These are phyloP conservation scores for Phytophthora boehmeriae DNA, from an alignment of 352 stramenopile genomes.

Conservation along the genomic window DNA sequence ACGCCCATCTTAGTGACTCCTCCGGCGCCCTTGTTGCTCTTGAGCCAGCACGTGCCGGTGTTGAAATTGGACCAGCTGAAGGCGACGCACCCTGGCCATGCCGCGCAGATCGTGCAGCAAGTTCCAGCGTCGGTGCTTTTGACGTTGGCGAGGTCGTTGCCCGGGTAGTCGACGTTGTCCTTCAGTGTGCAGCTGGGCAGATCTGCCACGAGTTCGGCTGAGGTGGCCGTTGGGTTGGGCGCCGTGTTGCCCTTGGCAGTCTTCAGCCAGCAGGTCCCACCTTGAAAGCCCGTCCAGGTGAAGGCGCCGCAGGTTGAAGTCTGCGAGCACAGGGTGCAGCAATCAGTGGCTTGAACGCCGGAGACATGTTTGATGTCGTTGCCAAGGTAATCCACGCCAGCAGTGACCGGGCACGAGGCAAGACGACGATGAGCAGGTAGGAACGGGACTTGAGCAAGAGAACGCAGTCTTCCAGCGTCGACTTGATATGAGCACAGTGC, in stretches of 20 bases:
- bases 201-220: slow-evolving; percentile 18
- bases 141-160: slow-evolving; percentile 43
- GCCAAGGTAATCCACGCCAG: slow-evolving; percentile 51
- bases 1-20: slow-evolving; percentile 12
- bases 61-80: slow-evolving; percentile 29
- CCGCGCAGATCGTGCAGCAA: slow-evolving; percentile 36
- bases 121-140: slow-evolving; percentile 14
- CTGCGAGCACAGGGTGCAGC: slow-evolving; percentile 35
- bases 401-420: slow-evolving; percentile 26
- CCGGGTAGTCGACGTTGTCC: slow-evolving; percentile 26
- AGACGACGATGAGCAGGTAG: slow-evolving; percentile 22
- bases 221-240: slow-evolving; percentile 15
- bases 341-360: slow-evolving; percentile 21
- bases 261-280: slow-evolving; percentile 38
- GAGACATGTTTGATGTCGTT: slow-evolving; percentile 43
- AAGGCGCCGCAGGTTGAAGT: slow-evolving; percentile 24
- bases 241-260: slow-evolving; percentile 31
- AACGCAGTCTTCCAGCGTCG: slow-evolving; percentile 18
- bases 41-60: slow-evolving; percentile 33
- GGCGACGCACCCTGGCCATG: slow-evolving; percentile 28
- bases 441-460: slow-evolving; percentile 25
- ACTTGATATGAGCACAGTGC: slow-evolving; percentile 21
- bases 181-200: slow-evolving; percentile 18
- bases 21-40: slow-evolving; percentile 20
- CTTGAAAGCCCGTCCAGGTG: slow-evolving; percentile 30